Conservation (phyloP, 352 stramenopile species). For the Pythium sukuiense region DNA sequence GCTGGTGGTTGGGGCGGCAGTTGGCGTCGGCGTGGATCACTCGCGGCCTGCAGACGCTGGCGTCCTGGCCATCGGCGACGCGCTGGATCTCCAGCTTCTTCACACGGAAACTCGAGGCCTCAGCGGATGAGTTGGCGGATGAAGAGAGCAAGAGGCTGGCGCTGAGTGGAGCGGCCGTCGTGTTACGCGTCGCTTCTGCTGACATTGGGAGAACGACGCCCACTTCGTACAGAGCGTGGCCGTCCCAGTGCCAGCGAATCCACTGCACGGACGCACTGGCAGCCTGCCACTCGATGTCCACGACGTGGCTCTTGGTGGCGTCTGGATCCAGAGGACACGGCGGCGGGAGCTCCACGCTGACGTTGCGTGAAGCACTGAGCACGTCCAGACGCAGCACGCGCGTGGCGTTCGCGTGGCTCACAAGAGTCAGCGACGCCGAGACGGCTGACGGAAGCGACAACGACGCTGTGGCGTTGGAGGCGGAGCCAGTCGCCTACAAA, state of each 20-base stretch:
- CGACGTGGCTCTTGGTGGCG: conserved; percentile 14
- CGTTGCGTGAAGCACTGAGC: conserved; percentile 5
- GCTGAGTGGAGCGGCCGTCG: background rate
- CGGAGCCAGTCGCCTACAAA: background rate
- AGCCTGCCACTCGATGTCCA: conserved; percentile 26
- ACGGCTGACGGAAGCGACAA: background rate
- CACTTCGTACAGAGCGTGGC: conserved; percentile 22
- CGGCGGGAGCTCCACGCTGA: conserved; percentile 14
- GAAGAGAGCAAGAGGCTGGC: conserved; percentile 6
- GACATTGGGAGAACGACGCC: background rate
- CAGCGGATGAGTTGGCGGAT: background rate
- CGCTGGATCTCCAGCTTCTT: conserved; percentile 26
- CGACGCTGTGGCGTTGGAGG: conserved; percentile 1
- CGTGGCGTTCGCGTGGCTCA: background rate
- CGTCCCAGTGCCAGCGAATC: conserved; percentile 30
- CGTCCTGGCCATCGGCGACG: conserved; percentile 11
- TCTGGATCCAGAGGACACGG: conserved; percentile 15
- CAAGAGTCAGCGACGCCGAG: conserved; percentile 13
- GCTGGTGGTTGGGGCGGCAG: conserved; percentile 19
- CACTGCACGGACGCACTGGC: conserved; percentile 11
- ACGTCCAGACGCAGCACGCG: conserved; percentile 6
- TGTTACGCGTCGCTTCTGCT: no score
- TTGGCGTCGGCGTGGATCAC: conserved; percentile 20
- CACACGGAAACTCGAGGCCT: conserved; percentile 9
- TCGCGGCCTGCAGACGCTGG: conserved; percentile 9